Evolutionary conservation across 441 rosid genomes (phyloP), one percentile per base, ranked within the genome.

Genomic region (Mallotus repandus): DNA sequence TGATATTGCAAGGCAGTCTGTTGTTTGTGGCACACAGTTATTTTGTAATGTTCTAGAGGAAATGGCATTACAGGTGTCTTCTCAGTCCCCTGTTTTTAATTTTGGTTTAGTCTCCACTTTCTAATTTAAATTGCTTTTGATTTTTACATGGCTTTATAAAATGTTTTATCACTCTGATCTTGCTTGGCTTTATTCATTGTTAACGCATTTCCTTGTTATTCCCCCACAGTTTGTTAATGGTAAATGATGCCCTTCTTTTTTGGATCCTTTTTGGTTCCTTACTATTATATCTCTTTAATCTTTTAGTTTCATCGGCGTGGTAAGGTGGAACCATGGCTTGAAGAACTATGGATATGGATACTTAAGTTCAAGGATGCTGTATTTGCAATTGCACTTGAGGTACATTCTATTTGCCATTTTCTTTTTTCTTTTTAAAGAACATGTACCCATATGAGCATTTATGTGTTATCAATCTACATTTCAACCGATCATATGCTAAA

Each of bases 301-400:
- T 79, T 81, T 54, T 81, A 96, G 98, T 86, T 86, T 81, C 91
- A 75, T 65, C 89, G 74, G 79, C 82, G 62, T 66, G 90, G 95
- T 74, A 89, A 91, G 81, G 89, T 97, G 78, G 96, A 92, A 65
- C 82, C 86, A 71, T 91, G 97, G 96, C 81, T 86, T 38, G 92
- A 89, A 79, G 97, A 94, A 79, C 83, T 97, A 72, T 97, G 99
- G 99, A 72, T 82, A 67, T 91, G 94, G 94, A 87, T 91, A 91
- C 81, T 86, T 77, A 88, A 88, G 83, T 91, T 92, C 85, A 97
- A 93, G 80, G 98, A 94, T 82, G 66, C 77, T 59, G 89, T 90
- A 49, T 86, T 90, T 80, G 78, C 87, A 46, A 81, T 84, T 73
- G 91, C 92, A 49, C 62, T 90, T 77, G 95, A 91, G 95, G 99